phyloP scores from a whole-genome alignment of 1,139 yeast genomes.

The Zygosaccharomyces pseudobailii region DNA sequence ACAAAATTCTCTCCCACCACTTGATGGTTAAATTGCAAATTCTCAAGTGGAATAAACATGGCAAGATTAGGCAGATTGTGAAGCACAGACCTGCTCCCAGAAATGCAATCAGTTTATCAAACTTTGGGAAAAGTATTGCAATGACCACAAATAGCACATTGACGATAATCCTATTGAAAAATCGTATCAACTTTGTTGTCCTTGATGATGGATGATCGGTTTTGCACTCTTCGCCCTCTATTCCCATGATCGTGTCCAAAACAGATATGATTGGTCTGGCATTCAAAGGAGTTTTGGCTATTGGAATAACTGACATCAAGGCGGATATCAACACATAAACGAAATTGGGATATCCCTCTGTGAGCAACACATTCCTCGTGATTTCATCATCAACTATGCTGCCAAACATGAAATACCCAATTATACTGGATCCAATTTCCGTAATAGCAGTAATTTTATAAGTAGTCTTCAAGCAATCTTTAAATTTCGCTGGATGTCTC shows the following conservation, averaged over 20 bases:
- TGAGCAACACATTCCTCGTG: slow-evolving; percentile 66
- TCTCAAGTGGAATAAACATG: slow-evolving; percentile 62
- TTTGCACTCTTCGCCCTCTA: slow-evolving; percentile 30
- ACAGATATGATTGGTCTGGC: slow-evolving; percentile 84
- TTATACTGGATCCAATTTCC: slow-evolving; percentile 69
- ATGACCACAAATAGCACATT: slow-evolving; percentile 43
- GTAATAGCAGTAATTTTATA: slow-evolving; percentile 65
- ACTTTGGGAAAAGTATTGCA: slow-evolving; percentile 64
- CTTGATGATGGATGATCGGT: slow-evolving; percentile 12
- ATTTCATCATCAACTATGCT: slow-evolving; percentile 69
- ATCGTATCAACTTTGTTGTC: slow-evolving; percentile 20
- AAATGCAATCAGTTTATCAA: slow-evolving; percentile 79
- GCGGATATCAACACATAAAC: slow-evolving; percentile 60
- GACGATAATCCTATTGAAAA: slow-evolving; percentile 37
- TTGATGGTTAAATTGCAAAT: slow-evolving; percentile 49
- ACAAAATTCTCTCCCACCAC: slow-evolving; percentile 36
- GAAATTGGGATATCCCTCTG: slow-evolving; percentile 69
- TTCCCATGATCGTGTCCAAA: slow-evolving; percentile 43
- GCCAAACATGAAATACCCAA: slow-evolving; percentile 91
- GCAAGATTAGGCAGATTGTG: slow-evolving; percentile 73
- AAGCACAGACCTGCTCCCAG: slow-evolving; percentile 81
- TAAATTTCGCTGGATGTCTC: slow-evolving; percentile 64
- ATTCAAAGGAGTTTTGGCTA: slow-evolving; percentile 82
- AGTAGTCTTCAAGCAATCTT: slow-evolving; percentile 47
- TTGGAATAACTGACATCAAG: slow-evolving; percentile 74